phyloP scores from a whole-genome alignment of 2,329 filamentous ascomycete genomes.

The Fusarium sp. region DNA sequence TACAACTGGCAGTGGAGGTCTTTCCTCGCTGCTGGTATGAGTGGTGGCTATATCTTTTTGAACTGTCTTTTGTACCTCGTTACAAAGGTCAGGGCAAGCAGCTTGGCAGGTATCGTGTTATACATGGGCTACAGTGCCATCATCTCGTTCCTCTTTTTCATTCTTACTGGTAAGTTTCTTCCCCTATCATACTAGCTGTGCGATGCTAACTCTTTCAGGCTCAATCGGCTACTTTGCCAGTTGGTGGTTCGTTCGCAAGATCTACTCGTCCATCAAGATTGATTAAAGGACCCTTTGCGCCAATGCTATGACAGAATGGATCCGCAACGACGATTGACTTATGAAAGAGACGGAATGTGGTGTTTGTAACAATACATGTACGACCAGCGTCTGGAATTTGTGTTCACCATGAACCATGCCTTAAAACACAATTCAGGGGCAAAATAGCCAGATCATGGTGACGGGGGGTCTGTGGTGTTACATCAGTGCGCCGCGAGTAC shows the following conservation, averaged over 20 bases:
- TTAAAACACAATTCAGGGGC: neutral
- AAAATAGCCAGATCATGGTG: constrained; percentile 12
- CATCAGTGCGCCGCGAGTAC: constrained; percentile 29
- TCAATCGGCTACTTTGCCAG: constrained; percentile 96
- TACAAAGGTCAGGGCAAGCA: constrained; percentile 86
- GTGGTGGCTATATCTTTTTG: constrained; percentile 89
- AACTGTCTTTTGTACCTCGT: constrained; percentile 93
- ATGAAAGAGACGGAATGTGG: constrained; percentile 38
- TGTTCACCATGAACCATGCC: constrained; percentile 17
- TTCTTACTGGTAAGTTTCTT: constrained; percentile 83
- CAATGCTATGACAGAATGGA: constrained; percentile 15
- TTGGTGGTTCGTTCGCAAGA: constrained; percentile 93
- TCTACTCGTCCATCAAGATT: constrained; percentile 98
- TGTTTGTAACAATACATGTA: constrained; percentile 52
- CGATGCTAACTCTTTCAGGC: constrained; percentile 64
- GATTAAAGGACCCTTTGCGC: constrained; percentile 67
- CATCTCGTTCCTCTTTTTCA: constrained; percentile 91
- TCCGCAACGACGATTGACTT: constrained; percentile 30
- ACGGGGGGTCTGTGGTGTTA: constrained; percentile 4
- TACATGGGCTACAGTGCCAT: constrained; percentile 94
- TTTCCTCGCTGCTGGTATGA: constrained; percentile 91
- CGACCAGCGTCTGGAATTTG: constrained; percentile 45
- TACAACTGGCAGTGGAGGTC: constrained; percentile 99
- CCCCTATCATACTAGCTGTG: neutral
- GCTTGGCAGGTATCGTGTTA: constrained; percentile 86